Conservation (phyloP, 192 early-diverging fungal genomes). For the Linderina pennispora region DNA sequence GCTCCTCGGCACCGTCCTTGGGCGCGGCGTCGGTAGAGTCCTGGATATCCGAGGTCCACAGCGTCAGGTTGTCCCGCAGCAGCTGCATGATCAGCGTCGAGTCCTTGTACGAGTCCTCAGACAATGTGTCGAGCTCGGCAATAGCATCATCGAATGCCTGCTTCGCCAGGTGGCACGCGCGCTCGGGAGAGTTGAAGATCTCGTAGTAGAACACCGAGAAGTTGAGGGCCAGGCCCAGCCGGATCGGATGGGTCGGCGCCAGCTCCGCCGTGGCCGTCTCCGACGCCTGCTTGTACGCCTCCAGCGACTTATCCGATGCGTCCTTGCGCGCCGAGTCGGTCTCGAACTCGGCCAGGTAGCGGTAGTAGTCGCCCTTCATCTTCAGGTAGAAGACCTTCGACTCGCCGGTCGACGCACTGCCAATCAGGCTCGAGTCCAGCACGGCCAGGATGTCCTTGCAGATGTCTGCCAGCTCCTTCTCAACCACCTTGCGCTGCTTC, state of each 20-base stretch:
- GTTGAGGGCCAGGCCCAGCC: slow-evolving; percentile 95
- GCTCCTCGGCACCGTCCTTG: slow-evolving; percentile 9
- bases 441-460: slow-evolving; percentile 93
- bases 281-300: slow-evolving; percentile 94
- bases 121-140: slow-evolving; percentile 87
- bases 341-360: slow-evolving; percentile 98
- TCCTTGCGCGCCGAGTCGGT: slow-evolving; percentile 79
- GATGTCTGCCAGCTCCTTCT: slow-evolving; percentile 88
- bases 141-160: slow-evolving; percentile 96
- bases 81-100: slow-evolving; percentile 98
- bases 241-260: slow-evolving; percentile 91
- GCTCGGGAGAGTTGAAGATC: slow-evolving; percentile 91
- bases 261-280: slow-evolving; percentile 79
- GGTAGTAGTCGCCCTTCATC: slow-evolving; percentile 99
- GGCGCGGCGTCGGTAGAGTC: slow-evolving; percentile 26
- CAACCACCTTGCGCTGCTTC: slow-evolving; percentile 89
- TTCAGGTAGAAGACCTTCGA: slow-evolving; percentile 99
- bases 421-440: slow-evolving; percentile 82
- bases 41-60: slow-evolving; percentile 92
- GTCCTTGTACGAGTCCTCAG: slow-evolving; percentile 96
- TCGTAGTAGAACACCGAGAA: slow-evolving; percentile 99
- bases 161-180: slow-evolving; percentile 87
- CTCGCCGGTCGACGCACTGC: slow-evolving; percentile 83
- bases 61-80: slow-evolving; percentile 91
- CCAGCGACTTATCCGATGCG: slow-evolving; percentile 80